Evolutionary conservation across 345 rosid genomes (phyloP), one percentile per base, ranked within the genome.

Genomic region (Lepidium aucheri): DNA sequence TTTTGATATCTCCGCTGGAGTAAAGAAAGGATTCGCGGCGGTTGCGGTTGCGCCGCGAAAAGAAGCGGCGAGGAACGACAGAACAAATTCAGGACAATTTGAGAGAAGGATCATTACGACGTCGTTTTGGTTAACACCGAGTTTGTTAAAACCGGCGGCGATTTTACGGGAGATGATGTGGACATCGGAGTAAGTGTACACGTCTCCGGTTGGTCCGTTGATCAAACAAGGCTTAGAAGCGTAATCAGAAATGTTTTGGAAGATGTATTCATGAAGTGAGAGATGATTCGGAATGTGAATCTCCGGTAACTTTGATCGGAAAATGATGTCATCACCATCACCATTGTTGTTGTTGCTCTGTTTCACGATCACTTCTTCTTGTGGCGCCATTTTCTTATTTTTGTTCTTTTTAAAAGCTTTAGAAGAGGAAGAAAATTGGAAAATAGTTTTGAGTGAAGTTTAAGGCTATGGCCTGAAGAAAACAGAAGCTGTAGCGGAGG

Each of bases 11-110:
- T 93, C 98, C 14, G 84, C 78, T 4, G 96, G 76, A 6, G 96
- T 87, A 79, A 57, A 87, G 38, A 93, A 90, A 0, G 97, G 96
- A 57, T 93, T 93, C 3, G 97, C 98, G 7, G 91, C 80, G 1
- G 98, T 90, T 60, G 69, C 69, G 14, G 49, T 67, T 20, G 97
- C 94, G 4, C 98, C 98, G 5, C 46, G 75, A 66, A 50, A 78
- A 0, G 98, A 90, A 0, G 92, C 91, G 6, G 87, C 98, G 4
- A 93, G 78, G 70, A 93, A 93, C 0, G 96, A 70, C 43, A 86
- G 62, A 6, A 90, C 90, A 71, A 87, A 93, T 13, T 93, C 96
- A 0, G 89, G 86, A 0, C 77, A 77, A 56, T 93, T 90, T 1
- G 81, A 84, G 43, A 94, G 83, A 24, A 88, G 66, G 50, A 90